Conservation (phyloP, 177 flowering plant genomes). For the Vitis hybrid region DNA sequence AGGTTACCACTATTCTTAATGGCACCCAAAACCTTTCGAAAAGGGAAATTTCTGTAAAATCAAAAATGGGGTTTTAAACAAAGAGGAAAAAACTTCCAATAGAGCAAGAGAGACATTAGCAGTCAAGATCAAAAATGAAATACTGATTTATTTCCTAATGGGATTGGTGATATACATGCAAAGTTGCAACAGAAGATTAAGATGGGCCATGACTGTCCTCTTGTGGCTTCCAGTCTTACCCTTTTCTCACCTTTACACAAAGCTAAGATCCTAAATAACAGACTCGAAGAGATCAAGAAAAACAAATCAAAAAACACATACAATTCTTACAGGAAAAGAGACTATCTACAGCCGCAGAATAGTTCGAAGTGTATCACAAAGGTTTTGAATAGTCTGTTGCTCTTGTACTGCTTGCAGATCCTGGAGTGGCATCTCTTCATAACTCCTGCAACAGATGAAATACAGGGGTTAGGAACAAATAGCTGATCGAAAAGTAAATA, state of each 20-base stretch:
- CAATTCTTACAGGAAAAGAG: neutral
- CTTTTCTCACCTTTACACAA: neutral
- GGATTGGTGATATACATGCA: neutral
- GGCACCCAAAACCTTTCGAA: no score
- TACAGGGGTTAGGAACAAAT: neutral
- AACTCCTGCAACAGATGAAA: conserved; percentile 59
- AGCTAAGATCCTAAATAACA: neutral
- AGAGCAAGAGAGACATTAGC: no score
- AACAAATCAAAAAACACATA: neutral
- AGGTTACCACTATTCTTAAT: no score
- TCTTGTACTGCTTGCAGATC: conserved; percentile 88
- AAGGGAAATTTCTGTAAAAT: no score
- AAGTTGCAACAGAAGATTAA: conserved; percentile 1
- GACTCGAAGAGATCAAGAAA: neutral
- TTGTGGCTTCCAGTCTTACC: no score
- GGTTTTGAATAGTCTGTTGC: conserved; percentile 88
- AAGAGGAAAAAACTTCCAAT: no score
- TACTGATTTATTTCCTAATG: neutral
- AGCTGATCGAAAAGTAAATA: no score
- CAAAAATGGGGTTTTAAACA: no score
- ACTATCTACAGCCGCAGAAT: conserved; percentile 68
- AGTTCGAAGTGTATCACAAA: conserved; percentile 86
- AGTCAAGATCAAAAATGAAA: neutral
- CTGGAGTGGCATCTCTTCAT: conserved; percentile 99
- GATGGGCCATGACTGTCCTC: neutral